Percentiles rank a stretch among this genome's conserved stretches.
These are phyloP conservation scores for Blastobotrys mokoenaii DNA, from an alignment of 805 yeast species.

Conservation along the genomic window DNA sequence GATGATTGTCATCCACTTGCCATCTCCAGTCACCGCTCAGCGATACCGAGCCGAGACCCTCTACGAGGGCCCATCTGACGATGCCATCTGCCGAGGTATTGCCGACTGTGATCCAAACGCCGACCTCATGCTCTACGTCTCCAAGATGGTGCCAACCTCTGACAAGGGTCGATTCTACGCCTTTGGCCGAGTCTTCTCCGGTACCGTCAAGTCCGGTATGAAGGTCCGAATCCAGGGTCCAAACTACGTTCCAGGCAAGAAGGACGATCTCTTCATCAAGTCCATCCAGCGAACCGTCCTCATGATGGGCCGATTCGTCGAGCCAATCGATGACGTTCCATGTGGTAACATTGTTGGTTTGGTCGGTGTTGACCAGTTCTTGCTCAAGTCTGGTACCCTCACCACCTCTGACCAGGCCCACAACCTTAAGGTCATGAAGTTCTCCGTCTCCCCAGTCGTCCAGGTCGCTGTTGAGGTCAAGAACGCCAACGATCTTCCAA, in stretches of 20 bases:
- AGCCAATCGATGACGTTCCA: slow-evolving; percentile 98
- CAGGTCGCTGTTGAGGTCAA: slow-evolving; percentile 99
- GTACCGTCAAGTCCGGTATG: slow-evolving; percentile 98
- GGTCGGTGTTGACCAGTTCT: slow-evolving; percentile 99
- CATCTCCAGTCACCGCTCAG: slow-evolving; percentile 99
- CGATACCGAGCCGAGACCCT: slow-evolving; percentile 97
- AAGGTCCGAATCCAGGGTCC: slow-evolving; percentile 99
- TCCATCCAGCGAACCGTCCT: slow-evolving; percentile 98
- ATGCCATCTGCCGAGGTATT: slow-evolving; percentile 82
- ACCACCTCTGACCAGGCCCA: slow-evolving; percentile 95
- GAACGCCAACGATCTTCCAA: slow-evolving; percentile 99
- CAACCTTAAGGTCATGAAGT: slow-evolving; percentile 99
- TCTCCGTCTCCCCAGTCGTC: slow-evolving; percentile 99
- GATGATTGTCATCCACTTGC: slow-evolving; percentile 97
- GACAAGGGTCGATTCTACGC: slow-evolving; percentile 99
- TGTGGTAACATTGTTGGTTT: slow-evolving; percentile 99
- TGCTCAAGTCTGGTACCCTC: slow-evolving; percentile 97
- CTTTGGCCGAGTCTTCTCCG: slow-evolving; percentile 99
- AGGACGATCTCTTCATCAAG: slow-evolving; percentile 95
- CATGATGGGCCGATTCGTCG: slow-evolving; percentile 99
- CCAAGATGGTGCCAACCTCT: slow-evolving; percentile 99
- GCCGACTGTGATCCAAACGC: slow-evolving; percentile 98
- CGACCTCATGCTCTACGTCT: slow-evolving; percentile 97
- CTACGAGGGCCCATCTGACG: slow-evolving; percentile 95
- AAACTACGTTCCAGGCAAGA: slow-evolving; percentile 97